Evolutionary conservation across 2,329 filamentous ascomycete species (phyloP), one percentile per base, ranked within the genome.

Genomic region (Aspergillus fumigatus): DNA sequence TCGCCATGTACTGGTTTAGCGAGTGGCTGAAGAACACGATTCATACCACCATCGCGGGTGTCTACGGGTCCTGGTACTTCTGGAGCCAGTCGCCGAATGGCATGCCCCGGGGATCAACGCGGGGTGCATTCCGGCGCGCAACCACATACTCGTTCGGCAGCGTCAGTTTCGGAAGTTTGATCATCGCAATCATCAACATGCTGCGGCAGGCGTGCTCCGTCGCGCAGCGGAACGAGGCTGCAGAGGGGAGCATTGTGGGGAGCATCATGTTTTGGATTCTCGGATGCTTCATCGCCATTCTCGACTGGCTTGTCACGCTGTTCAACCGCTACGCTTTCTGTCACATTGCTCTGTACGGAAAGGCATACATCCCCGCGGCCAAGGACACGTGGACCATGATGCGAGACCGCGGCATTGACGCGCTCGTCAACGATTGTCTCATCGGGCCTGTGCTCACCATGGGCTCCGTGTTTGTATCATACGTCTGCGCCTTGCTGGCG

Each of bases 11-110:
- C 76, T 97, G 93, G 93, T 87, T 96, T 62, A 88, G 89, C 1
- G 93, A 97, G 72, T 93, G 89, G 82, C 78, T 97, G 65, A 97
- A 97, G 79, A 96, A 96, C 75, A 92, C 90, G 0, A 90, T 96
- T 49, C 92, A 97, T 70, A 88, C 88, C 1, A 92, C 86, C 25
- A 88, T 96, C 57, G 89, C 91, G 0, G 92, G 93, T 0, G 87
- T 96, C 0, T 97, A 96, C 66, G 92, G 91, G 1, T 88, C 88
- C 0, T 97, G 93, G 93, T 97, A 96, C 77, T 97, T 96, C 71
- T 88, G 84, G 62, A 75, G 80, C 7, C 76, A 82, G 27, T 82
- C 84, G 55, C 75, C 84, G 0, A 76, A 80, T 56, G 83, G 85
- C 47, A 88, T 90, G 67, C 91, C 92, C 29, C 86, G 83, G 60